phyloP scores from a whole-genome alignment of 352 stramenopile species.

The Lagenidium sp. region DNA sequence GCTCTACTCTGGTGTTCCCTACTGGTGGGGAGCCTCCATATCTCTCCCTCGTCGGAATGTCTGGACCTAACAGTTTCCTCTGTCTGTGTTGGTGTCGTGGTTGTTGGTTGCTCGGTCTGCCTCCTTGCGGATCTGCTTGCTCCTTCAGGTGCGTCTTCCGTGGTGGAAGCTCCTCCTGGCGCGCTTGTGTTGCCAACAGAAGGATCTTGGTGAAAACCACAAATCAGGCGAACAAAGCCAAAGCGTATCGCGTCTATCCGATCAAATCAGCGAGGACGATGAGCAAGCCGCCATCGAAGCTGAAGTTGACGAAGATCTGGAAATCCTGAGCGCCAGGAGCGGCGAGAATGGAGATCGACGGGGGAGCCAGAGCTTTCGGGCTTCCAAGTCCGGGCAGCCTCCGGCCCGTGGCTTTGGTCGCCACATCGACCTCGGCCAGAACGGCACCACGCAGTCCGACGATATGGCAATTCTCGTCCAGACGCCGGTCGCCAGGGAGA shows the following conservation, averaged over 20 bases:
- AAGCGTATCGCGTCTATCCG: conserved; percentile 41
- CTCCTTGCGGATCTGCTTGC: no score
- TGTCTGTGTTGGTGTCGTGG: not conserved
- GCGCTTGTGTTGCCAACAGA: conserved; percentile 17
- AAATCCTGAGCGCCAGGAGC: conserved; percentile 66
- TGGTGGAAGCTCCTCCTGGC: conserved; percentile 16
- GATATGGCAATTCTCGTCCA: conserved; percentile 4
- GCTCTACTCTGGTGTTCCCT: no score
- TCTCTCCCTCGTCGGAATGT: no score
- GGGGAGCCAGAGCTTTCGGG: conserved; percentile 13
- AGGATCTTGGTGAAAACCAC: conserved; percentile 9
- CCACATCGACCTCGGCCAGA: conserved; percentile 43
- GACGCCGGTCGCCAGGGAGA: conserved; percentile 16
- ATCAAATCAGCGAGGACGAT: conserved; percentile 47
- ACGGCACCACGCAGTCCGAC: conserved; percentile 22
- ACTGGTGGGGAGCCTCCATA: no score
- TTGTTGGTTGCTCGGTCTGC: not conserved
- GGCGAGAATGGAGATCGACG: conserved; percentile 34
- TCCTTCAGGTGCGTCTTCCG: conserved; percentile 11
- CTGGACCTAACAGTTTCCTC: not conserved
- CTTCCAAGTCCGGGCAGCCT: conserved; percentile 18
- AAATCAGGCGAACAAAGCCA: conserved; percentile 31
- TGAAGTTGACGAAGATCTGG: conserved; percentile 71
- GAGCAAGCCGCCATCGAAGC: conserved; percentile 61
- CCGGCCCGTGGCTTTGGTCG: conserved; percentile 40